Conservation (phyloP, 495 filamentous ascomycete species). For the Acidiella bohemica region DNA sequence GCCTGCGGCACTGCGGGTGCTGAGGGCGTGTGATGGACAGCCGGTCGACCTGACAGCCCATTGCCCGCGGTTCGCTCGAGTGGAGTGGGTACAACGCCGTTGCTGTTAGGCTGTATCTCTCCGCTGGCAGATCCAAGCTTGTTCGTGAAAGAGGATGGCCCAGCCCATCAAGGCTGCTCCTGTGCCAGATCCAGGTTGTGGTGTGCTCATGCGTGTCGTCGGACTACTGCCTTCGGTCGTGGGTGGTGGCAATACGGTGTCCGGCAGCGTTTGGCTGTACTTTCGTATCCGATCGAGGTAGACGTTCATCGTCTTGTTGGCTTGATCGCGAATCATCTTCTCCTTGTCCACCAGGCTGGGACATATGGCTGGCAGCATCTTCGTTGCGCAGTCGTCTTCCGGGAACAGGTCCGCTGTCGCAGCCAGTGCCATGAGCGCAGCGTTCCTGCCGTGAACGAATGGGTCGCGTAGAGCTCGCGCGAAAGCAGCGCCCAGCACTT, state of each 20-base stretch:
- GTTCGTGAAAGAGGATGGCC: conserved; percentile 96
- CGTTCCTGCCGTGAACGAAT: conserved; percentile 84
- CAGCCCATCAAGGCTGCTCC: conserved; percentile 64
- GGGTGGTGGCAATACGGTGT: conserved; percentile 49
- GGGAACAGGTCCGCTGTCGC: conserved; percentile 76
- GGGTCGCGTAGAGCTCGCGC: conserved; percentile 78
- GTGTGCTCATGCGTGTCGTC: conserved; percentile 59
- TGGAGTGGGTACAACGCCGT: conserved; percentile 16
- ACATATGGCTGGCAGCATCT: conserved; percentile 70
- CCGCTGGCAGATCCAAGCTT: conserved; percentile 72
- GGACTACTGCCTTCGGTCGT: conserved; percentile 26
- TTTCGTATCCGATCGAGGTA: conserved; percentile 77
- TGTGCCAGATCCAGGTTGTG: conserved; percentile 47
- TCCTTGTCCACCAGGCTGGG: conserved; percentile 77
- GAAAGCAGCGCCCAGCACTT: conserved; percentile 88
- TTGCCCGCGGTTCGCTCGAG: conserved; percentile 12
- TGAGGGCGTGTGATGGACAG: neutral
- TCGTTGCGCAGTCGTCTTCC: conserved; percentile 78
- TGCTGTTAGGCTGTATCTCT: conserved; percentile 49
- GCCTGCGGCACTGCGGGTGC: conserved; percentile 21
- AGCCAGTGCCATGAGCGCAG: conserved; percentile 68
- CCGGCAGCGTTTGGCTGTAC: conserved; percentile 62
- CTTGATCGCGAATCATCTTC: conserved; percentile 83
- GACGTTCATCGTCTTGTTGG: conserved; percentile 77
- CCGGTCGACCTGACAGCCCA: conserved; percentile 1